These are phyloP conservation scores for Fusarium brevicatenulatum DNA, from an alignment of 2,329 filamentous ascomycete species.

Conservation along the genomic window DNA sequence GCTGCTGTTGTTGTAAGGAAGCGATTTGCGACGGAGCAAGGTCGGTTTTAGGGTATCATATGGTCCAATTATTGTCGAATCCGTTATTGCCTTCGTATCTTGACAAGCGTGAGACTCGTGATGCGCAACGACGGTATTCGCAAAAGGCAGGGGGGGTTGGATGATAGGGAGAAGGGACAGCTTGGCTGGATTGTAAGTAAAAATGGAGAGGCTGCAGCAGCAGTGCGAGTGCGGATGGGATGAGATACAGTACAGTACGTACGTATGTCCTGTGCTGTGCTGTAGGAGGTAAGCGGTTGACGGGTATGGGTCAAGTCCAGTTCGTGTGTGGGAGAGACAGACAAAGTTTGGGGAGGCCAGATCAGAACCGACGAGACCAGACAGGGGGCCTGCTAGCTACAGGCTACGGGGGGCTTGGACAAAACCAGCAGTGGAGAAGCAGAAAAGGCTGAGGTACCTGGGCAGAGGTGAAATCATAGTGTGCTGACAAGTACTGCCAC, in stretches of 20 bases:
- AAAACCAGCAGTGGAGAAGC: slow-evolving; percentile 26
- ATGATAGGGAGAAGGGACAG: slow-evolving; percentile 39
- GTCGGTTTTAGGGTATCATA: slow-evolving; percentile 24
- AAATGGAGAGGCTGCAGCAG: slow-evolving; percentile 32
- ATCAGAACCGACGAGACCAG: slow-evolving; percentile 32
- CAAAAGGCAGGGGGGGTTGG: slow-evolving; percentile 26
- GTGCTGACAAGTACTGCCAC: slow-evolving; percentile 2
- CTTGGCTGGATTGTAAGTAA: slow-evolving; percentile 42
- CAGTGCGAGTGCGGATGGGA: slow-evolving; percentile 28
- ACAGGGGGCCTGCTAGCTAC: slow-evolving; percentile 25
- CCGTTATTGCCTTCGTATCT: slow-evolving; percentile 24
- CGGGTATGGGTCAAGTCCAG: slow-evolving; percentile 2
- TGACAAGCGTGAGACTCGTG: slow-evolving; percentile 31
- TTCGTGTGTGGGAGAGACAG: slow-evolving; percentile 30
- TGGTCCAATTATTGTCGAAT: slow-evolving; percentile 24
- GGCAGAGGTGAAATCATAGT: not conserved
- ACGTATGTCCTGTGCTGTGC: not conserved
- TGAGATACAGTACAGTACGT: slow-evolving; percentile 11
- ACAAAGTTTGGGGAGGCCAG: slow-evolving; percentile 38
- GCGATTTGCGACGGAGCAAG: slow-evolving; percentile 28
- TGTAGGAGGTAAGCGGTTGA: not conserved
- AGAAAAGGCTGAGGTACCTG: slow-evolving; percentile 16
- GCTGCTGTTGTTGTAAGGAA: not conserved
- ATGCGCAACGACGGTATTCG: slow-evolving; percentile 35
- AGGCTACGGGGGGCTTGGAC: slow-evolving; percentile 34